Conservation (phyloP, 1,139 yeast species). For the Arxiozyma slooffiae region DNA sequence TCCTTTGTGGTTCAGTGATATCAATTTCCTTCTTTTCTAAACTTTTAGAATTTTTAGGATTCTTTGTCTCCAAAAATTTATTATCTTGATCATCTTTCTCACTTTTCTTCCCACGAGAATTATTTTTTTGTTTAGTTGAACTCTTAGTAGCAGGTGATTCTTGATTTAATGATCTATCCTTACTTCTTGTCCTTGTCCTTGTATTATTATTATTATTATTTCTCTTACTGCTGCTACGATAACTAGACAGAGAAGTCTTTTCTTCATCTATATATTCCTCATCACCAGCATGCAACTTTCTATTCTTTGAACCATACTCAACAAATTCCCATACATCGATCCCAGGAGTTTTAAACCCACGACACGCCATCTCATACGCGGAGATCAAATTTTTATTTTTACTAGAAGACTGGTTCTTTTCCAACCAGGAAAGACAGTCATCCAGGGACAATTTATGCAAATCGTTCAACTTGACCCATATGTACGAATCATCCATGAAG, state of each 20-base stretch:
- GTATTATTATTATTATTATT: constrained; percentile 5
- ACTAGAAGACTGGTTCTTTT: constrained; percentile 9
- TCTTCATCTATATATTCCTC: constrained; percentile 21
- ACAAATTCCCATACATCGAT: constrained; percentile 30
- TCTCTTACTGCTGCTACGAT: constrained; percentile 3
- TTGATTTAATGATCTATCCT: constrained; percentile 5
- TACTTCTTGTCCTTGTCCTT: constrained; percentile 6
- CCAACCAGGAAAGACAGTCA: constrained; percentile 23
- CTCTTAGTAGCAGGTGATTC: constrained; percentile 14
- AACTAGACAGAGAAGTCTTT: too few species aligned
- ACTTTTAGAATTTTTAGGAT: neutral
- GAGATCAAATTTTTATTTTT: constrained; percentile 25
- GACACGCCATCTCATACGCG: constrained; percentile 28
- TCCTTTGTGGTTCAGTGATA: constrained; percentile 2
- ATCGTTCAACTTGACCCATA: constrained; percentile 26
- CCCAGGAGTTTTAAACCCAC: constrained; percentile 10
- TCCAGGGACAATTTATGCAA: constrained; percentile 15
- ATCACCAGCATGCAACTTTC: constrained; percentile 17
- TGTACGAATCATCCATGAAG: constrained; percentile 28
- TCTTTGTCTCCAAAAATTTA: neutral
- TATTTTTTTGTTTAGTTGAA: constrained; percentile 11
- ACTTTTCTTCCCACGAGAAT: constrained; percentile 4
- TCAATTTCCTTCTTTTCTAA: neutral
- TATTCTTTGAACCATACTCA: constrained; percentile 27
- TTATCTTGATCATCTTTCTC: constrained; percentile 8